A percentile compares a stretch with the other conserved stretches of the same genome.
These are phyloP conservation scores for Histomonas meleagridis DNA, from an alignment of 208 protist genomes.

Conservation along the genomic window DNA sequence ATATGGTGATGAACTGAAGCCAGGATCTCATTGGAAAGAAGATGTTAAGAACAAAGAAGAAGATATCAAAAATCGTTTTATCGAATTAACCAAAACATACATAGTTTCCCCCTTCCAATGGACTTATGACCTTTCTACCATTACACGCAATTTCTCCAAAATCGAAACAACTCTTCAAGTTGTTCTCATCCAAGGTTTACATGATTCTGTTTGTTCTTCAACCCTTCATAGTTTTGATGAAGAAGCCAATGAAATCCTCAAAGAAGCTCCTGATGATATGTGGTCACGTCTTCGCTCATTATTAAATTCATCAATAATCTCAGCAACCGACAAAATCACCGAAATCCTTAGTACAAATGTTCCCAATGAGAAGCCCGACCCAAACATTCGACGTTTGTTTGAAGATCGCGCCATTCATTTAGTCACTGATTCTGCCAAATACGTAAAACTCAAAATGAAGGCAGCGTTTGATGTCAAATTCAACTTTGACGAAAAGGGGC, in stretches of 20 bases:
- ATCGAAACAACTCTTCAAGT: neutral
- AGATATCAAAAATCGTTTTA: no score
- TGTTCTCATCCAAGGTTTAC: neutral
- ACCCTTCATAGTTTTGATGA: neutral
- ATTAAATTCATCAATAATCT: neutral
- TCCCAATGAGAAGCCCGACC: neutral
- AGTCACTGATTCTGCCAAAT: neutral
- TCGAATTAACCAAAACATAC: neutral
- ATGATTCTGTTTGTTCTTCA: neutral
- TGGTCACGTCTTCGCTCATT: neutral
- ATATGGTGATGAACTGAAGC: neutral
- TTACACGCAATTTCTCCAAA: neutral
- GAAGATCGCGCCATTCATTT: neutral
- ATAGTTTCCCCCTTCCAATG: neutral
- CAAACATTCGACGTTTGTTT: neutral
- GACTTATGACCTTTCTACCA: neutral
- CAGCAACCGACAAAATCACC: neutral
- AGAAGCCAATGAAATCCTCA: neutral
- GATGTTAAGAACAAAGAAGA: no score
- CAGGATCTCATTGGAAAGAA: neutral
- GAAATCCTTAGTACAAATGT: neutral
- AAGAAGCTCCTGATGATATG: neutral
- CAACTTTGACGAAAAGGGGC: neutral
- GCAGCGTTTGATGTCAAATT: neutral
- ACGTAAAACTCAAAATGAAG: conserved; percentile 20